Percentiles rank a stretch among this genome's conserved stretches.
phyloP scores from a whole-genome alignment of 805 yeast genomes.

The Zygosaccharomyces bisporus region DNA sequence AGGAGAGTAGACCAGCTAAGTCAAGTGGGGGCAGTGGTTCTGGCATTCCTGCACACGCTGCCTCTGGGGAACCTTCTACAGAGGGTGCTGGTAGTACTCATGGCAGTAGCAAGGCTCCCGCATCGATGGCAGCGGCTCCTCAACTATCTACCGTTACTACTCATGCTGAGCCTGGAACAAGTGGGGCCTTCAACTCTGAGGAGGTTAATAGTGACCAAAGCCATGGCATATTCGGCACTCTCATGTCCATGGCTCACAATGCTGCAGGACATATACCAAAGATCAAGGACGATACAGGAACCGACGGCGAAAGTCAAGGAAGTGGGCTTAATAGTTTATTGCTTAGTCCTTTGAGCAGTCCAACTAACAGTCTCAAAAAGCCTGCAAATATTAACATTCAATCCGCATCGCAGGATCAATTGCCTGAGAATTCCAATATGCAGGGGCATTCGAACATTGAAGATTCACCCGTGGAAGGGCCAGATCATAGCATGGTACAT shows the following conservation, averaged over 20 bases:
- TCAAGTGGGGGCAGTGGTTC: neutral
- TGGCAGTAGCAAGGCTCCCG: neutral
- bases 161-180: neutral
- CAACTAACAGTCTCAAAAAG: neutral
- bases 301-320: constrained; percentile 9
- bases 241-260: constrained; percentile 46
- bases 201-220: constrained; percentile 1
- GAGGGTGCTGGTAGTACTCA: neutral
- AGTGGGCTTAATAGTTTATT: constrained; percentile 12
- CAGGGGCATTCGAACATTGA: neutral
- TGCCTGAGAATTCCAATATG: neutral
- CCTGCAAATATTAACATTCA: neutral
- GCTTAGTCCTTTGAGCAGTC: constrained; percentile 6
- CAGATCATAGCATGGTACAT: constrained; percentile 19
- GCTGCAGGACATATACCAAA: constrained; percentile 38
- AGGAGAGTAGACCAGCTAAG: neutral
- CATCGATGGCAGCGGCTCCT: neutral
- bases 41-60: neutral
- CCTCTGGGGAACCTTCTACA: too few species aligned
- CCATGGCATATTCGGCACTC: constrained; percentile 40
- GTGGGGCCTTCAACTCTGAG: neutral
- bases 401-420: neutral
- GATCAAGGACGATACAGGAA: constrained; percentile 13
- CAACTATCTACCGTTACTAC: neutral
- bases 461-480: constrained; percentile 1